These are phyloP conservation scores for Globisporangium okanoganense DNA, from an alignment of 352 stramenopile genomes.

Conservation along the genomic window DNA sequence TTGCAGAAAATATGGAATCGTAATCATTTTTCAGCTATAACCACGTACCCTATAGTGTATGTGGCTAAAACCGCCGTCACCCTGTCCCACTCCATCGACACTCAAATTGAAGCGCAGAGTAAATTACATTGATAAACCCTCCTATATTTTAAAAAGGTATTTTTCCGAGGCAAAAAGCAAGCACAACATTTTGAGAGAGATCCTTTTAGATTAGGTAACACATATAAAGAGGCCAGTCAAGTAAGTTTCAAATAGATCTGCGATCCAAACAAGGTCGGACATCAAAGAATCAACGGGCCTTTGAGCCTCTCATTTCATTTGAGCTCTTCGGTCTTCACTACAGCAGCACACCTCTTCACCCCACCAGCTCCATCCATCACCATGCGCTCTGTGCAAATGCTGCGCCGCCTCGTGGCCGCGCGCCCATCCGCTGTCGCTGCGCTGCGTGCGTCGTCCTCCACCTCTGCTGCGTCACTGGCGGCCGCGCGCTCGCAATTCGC, in stretches of 20 bases:
- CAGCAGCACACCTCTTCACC: not conserved
- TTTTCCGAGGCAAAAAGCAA: too few species aligned
- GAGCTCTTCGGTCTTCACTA: not conserved
- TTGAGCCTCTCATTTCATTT: slow-evolving; percentile 15
- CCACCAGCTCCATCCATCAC: not conserved
- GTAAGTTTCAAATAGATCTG: not conserved
- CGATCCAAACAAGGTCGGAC: slow-evolving; percentile 9
- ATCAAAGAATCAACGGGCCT: not conserved
- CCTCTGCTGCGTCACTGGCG: not conserved
- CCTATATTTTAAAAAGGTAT: too few species aligned
- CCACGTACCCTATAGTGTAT: too few species aligned
- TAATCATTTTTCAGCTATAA: too few species aligned
- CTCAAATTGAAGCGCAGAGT: not conserved
- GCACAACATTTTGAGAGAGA: not conserved
- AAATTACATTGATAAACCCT: not conserved
- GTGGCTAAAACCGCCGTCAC: not conserved
- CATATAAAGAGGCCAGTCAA: not conserved
- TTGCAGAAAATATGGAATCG: too few species aligned
- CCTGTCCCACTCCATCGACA: not conserved
- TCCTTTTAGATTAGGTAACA: not conserved
- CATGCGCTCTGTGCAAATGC: slow-evolving; percentile 19
- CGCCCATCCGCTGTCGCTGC: slow-evolving; percentile 8
- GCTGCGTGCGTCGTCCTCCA: not conserved
- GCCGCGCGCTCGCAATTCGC: slow-evolving; percentile 2
- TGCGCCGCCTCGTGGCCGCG: slow-evolving; percentile 14